Evolutionary conservation across 2,329 filamentous ascomycete genomes (phyloP).

Genomic region (Sarocladiaceae sp.): DNA sequence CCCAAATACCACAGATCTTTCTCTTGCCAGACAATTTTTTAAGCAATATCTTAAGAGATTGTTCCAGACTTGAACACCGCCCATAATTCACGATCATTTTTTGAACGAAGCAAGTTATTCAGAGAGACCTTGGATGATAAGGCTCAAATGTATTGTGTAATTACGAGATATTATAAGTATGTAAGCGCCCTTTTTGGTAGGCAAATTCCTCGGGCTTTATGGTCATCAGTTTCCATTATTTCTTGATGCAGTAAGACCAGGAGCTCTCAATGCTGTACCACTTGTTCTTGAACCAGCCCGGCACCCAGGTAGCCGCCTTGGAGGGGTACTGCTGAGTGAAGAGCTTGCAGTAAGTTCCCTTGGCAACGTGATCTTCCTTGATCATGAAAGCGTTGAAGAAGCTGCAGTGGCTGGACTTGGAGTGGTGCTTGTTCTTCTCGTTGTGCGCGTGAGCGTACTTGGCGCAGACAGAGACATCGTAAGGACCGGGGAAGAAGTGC

Average conservation of each 20-base stretch:
- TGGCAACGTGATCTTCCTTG: slow-evolving; percentile 4
- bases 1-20: too few relatives aligned
- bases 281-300: background rate
- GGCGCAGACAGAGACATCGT: background rate
- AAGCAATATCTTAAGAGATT: too few relatives aligned
- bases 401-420: background rate
- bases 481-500: slow-evolving; percentile 9
- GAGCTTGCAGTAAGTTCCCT: slow-evolving; percentile 7
- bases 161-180: too few relatives aligned
- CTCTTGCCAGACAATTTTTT: too few relatives aligned
- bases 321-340: background rate
- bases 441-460: background rate
- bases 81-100: too few relatives aligned
- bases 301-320: background rate
- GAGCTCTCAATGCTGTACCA: slow-evolving; percentile 3
- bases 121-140: too few relatives aligned
- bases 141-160: too few relatives aligned
- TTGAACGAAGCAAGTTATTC: too few relatives aligned
- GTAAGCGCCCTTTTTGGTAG: too few relatives aligned
- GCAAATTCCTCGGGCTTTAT: background rate
- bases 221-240: too few relatives aligned
- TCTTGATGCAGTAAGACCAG: background rate
- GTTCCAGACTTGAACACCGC: too few relatives aligned
- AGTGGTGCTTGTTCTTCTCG: background rate
- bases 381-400: slow-evolving; percentile 9